phyloP scores from a whole-genome alignment of 306 rosid species.

The Medicago lupulina region DNA sequence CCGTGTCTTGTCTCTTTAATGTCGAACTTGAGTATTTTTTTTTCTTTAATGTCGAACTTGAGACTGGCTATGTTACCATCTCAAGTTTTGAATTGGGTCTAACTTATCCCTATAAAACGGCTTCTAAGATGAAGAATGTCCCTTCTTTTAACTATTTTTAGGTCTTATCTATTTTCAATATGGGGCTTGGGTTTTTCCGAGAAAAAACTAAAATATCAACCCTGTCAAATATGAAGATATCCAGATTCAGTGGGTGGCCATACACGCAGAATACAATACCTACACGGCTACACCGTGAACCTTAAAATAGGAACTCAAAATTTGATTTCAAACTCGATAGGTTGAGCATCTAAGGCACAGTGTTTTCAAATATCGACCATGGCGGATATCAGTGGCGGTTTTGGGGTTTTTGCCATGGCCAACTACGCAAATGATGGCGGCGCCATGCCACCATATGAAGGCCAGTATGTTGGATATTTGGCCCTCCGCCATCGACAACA shows the following conservation, averaged over 20 bases:
- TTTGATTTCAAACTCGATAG: slow-evolving; percentile 25
- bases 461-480: too few relatives aligned
- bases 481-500: too few relatives aligned
- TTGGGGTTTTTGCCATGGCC: too few relatives aligned
- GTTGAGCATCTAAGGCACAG: not conserved
- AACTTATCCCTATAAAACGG: not conserved
- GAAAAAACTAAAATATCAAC: slow-evolving; percentile 15
- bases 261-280: too few relatives aligned
- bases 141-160: not conserved
- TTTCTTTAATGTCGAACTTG: too few relatives aligned
- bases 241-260: not conserved
- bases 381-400: too few relatives aligned
- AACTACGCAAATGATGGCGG: too few relatives aligned
- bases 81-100: not conserved
- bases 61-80: not conserved
- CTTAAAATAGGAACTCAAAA: slow-evolving; percentile 12
- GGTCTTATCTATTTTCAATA: not conserved
- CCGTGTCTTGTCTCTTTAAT: not conserved
- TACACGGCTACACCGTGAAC: not conserved
- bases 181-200: not conserved
- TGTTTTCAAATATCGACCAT: too few relatives aligned
- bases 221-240: slow-evolving; percentile 11
- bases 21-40: not conserved
- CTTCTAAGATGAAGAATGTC: not conserved
- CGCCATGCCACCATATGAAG: too few relatives aligned